These are phyloP conservation scores for Hymenoscyphus infarciens DNA, from an alignment of 2,329 filamentous ascomycete genomes.

Conservation along the genomic window DNA sequence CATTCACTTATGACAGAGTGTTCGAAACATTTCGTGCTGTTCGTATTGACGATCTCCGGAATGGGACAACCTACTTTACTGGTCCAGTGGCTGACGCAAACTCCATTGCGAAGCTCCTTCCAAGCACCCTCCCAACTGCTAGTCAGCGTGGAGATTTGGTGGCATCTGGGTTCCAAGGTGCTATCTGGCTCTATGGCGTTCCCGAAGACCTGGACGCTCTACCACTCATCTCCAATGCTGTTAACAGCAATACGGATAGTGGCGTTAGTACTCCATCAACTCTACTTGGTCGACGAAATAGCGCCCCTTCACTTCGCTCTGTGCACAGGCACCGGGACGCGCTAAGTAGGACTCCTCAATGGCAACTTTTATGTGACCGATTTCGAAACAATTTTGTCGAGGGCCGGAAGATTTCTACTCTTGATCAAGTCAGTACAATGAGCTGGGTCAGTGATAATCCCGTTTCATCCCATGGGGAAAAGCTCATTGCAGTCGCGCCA, in stretches of 20 bases:
- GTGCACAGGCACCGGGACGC: constrained; percentile 23
- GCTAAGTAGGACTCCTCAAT: constrained; percentile 52
- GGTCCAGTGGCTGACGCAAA: constrained; percentile 56
- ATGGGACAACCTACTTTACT: constrained; percentile 76
- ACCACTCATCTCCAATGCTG: constrained; percentile 40
- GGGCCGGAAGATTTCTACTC: constrained; percentile 61
- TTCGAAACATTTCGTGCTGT: constrained; percentile 77
- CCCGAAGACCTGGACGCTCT: constrained; percentile 67
- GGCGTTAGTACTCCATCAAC: constrained; percentile 29
- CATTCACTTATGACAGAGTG: constrained; percentile 72
- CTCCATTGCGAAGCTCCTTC: constrained; percentile 57
- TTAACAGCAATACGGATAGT: constrained; percentile 32
- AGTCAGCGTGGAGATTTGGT: constrained; percentile 69
- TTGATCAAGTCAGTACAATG: constrained; percentile 63
- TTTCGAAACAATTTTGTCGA: constrained; percentile 66
- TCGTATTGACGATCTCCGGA: constrained; percentile 68
- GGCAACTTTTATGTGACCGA: constrained; percentile 66
- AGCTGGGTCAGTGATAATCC: constrained; percentile 65
- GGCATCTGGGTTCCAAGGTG: constrained; percentile 68
- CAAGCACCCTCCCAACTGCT: constrained; percentile 65
- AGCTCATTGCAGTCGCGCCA: constrained; percentile 67
- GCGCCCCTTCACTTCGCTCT: constrained; percentile 31
- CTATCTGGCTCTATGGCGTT: constrained; percentile 76
- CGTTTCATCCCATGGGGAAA: constrained; percentile 47
- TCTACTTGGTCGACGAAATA: constrained; percentile 30